These are phyloP conservation scores for Crithidia thermophila DNA, from an alignment of 208 protist species.

Conservation along the genomic window DNA sequence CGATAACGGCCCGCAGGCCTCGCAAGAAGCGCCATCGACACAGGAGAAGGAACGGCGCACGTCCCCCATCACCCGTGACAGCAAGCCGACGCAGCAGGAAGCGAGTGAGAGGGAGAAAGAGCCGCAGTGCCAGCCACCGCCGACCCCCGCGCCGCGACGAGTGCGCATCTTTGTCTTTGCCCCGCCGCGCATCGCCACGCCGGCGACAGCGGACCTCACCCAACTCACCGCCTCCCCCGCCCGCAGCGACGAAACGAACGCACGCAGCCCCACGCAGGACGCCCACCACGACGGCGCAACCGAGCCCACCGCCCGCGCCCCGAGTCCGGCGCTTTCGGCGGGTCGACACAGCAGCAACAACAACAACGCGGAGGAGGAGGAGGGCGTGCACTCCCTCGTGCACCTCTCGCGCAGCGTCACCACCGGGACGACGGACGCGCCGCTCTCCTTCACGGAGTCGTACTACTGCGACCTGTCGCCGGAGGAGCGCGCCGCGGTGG, in stretches of 20 bases:
- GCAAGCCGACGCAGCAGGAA: background rate
- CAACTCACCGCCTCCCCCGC: background rate
- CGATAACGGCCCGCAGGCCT: background rate
- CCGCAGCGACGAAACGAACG: constrained; percentile 5
- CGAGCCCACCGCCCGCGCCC: too few species aligned
- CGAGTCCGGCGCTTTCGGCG: too few species aligned
- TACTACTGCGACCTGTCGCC: constrained; percentile 11
- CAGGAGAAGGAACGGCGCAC: background rate
- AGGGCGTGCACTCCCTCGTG: constrained; percentile 7
- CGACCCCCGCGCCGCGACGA: constrained; percentile 7
- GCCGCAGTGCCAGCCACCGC: background rate
- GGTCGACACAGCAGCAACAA: too few species aligned
- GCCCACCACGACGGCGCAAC: too few species aligned
- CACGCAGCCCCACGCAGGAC: background rate
- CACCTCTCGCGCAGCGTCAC: constrained; percentile 9
- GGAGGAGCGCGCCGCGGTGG: background rate
- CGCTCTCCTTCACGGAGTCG: constrained; percentile 26
- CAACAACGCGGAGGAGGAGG: background rate
- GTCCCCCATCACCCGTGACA: too few species aligned
- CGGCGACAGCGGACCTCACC: constrained; percentile 5
- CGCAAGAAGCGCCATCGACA: background rate
- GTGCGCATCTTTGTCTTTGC: constrained; percentile 19
- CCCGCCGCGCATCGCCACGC: constrained; percentile 6
- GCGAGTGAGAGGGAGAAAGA: background rate
- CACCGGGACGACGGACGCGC: constrained; percentile 13